These are phyloP conservation scores for Akanthomyces muscarius DNA, from an alignment of 2,329 filamentous ascomycete species.

Conservation along the genomic window DNA sequence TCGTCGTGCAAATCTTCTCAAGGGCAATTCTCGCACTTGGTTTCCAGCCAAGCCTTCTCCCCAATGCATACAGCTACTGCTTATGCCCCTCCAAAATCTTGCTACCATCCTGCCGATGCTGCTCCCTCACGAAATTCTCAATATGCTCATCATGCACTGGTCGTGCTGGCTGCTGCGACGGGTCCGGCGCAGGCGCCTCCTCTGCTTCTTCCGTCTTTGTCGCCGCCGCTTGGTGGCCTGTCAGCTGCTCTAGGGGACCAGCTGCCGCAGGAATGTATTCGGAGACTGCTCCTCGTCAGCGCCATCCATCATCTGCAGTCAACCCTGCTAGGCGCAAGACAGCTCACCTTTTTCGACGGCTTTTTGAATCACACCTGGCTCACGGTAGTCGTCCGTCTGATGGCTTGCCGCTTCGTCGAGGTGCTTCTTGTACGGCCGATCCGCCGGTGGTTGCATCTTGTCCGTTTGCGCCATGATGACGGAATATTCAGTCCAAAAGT, in stretches of 20 bases:
- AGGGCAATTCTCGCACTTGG: too few species aligned
- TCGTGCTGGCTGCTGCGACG: conserved; percentile 38
- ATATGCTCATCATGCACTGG: conserved; percentile 46
- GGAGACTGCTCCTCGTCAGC: conserved; percentile 29
- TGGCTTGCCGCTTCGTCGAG: conserved; percentile 15
- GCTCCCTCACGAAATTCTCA: conserved; percentile 50
- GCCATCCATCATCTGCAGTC: neutral
- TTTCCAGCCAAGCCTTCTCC: too few species aligned
- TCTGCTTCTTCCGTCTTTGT: conserved; percentile 15
- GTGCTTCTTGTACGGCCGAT: conserved; percentile 15
- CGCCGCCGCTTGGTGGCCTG: conserved; percentile 24
- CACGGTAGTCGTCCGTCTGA: conserved; percentile 3
- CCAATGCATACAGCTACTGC: neutral
- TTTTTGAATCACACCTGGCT: conserved; percentile 5
- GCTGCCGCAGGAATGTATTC: conserved; percentile 41
- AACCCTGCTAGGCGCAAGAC: too few species aligned
- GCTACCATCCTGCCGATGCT: conserved; percentile 40
- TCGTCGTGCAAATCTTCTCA: too few species aligned
- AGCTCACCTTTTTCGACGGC: conserved; percentile 3
- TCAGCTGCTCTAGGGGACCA: conserved; percentile 37
- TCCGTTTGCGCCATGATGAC: neutral
- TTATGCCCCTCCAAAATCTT: conserved; percentile 23
- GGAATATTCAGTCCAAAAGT: neutral
- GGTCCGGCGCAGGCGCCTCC: conserved; percentile 6
- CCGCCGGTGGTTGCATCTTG: conserved; percentile 8